These are phyloP conservation scores for Entelexis paramagnoliae DNA, from an alignment of 1,139 yeast species.

Conservation along the genomic window DNA sequence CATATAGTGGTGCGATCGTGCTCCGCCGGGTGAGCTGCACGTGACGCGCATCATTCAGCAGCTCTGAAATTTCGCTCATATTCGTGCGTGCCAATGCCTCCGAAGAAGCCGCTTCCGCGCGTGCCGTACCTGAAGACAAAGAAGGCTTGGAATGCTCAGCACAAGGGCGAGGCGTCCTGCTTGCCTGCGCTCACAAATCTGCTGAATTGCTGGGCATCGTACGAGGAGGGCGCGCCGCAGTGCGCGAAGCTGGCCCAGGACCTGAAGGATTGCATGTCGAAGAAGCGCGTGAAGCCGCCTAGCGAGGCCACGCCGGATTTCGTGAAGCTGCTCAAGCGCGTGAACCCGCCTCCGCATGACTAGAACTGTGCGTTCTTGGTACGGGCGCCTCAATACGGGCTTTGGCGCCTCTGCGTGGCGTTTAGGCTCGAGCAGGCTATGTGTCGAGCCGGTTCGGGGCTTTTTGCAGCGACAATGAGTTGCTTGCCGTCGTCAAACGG, in stretches of 20 bases:
- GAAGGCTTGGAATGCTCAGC: constrained; percentile 18
- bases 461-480: no score
- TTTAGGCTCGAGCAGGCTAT: no score
- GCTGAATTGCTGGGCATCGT: constrained; percentile 92
- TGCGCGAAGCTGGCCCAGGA: constrained; percentile 56
- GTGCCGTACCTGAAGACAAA: constrained; percentile 20
- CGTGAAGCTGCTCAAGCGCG: constrained; percentile 30
- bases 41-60: neutral
- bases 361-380: constrained; percentile 26
- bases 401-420: no score
- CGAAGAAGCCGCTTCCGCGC: constrained; percentile 21
- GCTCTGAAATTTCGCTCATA: neutral
- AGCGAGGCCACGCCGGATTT: constrained; percentile 26
- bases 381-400: no score
- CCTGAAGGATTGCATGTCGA: constrained; percentile 46
- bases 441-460: no score
- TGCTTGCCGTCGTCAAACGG: no score
- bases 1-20: no score
- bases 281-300: constrained; percentile 36
- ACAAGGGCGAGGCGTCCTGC: constrained; percentile 38
- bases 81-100: constrained; percentile 10
- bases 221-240: constrained; percentile 65
- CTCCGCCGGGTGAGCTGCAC: no score
- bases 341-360: constrained; percentile 67
- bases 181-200: constrained; percentile 72